A percentile compares a stretch with the other conserved stretches of the same genome.
Evolutionary conservation across 257 asterid genomes (phyloP).

Genomic region (Solanum clarkiae): DNA sequence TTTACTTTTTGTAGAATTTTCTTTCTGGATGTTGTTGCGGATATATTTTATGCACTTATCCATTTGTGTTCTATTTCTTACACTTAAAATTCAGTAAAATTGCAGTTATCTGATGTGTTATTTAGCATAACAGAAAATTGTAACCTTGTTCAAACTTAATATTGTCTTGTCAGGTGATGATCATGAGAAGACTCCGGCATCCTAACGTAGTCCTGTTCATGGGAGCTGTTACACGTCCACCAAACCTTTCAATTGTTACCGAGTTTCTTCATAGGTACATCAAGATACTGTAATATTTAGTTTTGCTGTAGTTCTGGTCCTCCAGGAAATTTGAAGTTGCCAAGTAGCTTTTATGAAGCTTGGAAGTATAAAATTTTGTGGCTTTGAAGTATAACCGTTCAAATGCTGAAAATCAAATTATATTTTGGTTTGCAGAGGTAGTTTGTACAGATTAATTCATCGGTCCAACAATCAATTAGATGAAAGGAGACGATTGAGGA

Average conservation of each 20-base stretch:
- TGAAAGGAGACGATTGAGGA: constrained; percentile 79
- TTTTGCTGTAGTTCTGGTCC: background rate
- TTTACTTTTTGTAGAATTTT: background rate
- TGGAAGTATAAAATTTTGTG: background rate
- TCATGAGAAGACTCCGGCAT: constrained; percentile 86
- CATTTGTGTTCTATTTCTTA: background rate
- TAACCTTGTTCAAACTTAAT: background rate
- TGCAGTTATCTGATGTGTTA: background rate
- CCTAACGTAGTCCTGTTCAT: constrained; percentile 94
- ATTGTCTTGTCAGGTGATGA: constrained; percentile 47
- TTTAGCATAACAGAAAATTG: background rate
- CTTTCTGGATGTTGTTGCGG: background rate
- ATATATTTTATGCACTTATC: background rate
- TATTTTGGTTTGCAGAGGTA: constrained; percentile 64
- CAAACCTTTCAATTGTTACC: constrained; percentile 85
- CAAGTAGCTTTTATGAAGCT: background rate
- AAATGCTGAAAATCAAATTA: background rate
- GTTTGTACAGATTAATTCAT: constrained; percentile 83
- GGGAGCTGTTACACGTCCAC: constrained; percentile 98
- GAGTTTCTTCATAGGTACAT: constrained; percentile 94
- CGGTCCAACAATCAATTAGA: constrained; percentile 89
- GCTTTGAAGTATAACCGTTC: background rate
- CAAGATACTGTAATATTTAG: constrained; percentile 1
- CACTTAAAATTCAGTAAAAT: background rate
- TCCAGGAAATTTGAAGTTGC: background rate